phyloP scores from a whole-genome alignment of 2,329 filamentous ascomycete genomes.

The Ascochyta lentis region DNA sequence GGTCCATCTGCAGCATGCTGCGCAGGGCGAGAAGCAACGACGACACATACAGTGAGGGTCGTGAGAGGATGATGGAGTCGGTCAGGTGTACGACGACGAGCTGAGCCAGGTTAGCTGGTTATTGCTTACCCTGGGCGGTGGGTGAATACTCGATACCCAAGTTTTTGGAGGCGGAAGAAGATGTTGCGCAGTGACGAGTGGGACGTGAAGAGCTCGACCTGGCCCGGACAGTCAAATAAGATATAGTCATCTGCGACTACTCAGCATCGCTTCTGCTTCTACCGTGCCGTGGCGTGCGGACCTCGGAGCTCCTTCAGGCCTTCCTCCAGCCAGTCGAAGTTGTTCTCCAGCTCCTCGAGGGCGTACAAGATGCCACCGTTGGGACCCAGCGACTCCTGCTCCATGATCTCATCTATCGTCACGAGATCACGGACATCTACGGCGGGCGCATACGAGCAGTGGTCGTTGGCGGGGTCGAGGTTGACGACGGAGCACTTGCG shows the following conservation, averaged over 20 bases:
- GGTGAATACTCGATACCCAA: slow-evolving; percentile 82
- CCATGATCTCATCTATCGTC: slow-evolving; percentile 94
- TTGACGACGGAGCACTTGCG: slow-evolving; percentile 95
- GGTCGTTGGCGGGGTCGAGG: slow-evolving; percentile 95
- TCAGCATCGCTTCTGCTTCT: slow-evolving; percentile 17
- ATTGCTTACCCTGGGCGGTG: slow-evolving; percentile 28
- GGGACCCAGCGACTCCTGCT: slow-evolving; percentile 84
- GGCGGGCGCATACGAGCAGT: slow-evolving; percentile 84
- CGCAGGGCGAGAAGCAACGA: slow-evolving; percentile 90
- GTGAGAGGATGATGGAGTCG: slow-evolving; percentile 90
- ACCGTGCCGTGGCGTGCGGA: slow-evolving; percentile 35
- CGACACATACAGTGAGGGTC: slow-evolving; percentile 93
- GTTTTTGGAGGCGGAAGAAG: slow-evolving; percentile 86
- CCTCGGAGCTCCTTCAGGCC: slow-evolving; percentile 76
- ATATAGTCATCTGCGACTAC: slow-evolving; percentile 76
- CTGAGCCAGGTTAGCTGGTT: slow-evolving; percentile 58
- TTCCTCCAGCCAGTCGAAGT: slow-evolving; percentile 88
- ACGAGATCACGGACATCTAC: slow-evolving; percentile 89
- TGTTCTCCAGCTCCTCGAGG: slow-evolving; percentile 91
- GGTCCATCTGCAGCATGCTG: slow-evolving; percentile 97
- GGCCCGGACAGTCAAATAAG: slow-evolving; percentile 94
- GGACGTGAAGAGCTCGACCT: slow-evolving; percentile 96
- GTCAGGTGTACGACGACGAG: slow-evolving; percentile 92
- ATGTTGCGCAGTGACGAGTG: slow-evolving; percentile 91
- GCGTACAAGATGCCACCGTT: slow-evolving; percentile 94